Evolutionary conservation across 2,329 filamentous ascomycete species (phyloP), one percentile per base, ranked within the genome.

Genomic region (Chrysosporium keratinophilum): DNA sequence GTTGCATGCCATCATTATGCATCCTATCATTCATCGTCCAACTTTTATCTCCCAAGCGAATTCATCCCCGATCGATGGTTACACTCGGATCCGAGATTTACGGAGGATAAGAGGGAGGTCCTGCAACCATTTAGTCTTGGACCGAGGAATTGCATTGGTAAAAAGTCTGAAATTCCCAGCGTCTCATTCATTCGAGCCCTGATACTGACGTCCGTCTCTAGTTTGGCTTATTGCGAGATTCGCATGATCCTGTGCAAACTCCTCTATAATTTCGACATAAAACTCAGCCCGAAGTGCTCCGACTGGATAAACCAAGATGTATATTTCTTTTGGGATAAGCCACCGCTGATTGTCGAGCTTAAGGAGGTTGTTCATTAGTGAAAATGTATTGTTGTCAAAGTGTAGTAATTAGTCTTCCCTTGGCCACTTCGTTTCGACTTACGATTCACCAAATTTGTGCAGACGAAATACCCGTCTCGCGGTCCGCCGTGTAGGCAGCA

Each of bases 1-100:
- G 28, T 46, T 41, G 57, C 59, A 35, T 58, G 57, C 33, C 61
- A 60, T 23, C 57, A 54, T 40, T 52, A 58, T 11, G 33, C 57
- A 1, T 58, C 57, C 50, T 46, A 46, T 46, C 58, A 53, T 28
- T 52, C 54, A 4, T 33, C 51, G 1, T 10, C 28, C 9, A 62
- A 65, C 52, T 65, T 64, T 51, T 10, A 19, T 2, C 19, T 35
- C 7, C 54, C 63, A 1, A 49, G 58, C 12, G 55, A 56, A 1
- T 65, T 64, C 53, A 45, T 56, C 17, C 63, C 63, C 1, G 58
- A 62, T 34, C 54, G 60, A 10, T 61, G 60, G 59, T 37, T 63
- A 2, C 51, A 33, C 14, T 28, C 23, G 23, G 44, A 56, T 23
- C 34, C 37, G 4, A 49, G 44, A 15, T 53, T 56, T 41, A 40